phyloP scores from a whole-genome alignment of 768 basidiomycete species.

The Lyophyllum atratum region DNA sequence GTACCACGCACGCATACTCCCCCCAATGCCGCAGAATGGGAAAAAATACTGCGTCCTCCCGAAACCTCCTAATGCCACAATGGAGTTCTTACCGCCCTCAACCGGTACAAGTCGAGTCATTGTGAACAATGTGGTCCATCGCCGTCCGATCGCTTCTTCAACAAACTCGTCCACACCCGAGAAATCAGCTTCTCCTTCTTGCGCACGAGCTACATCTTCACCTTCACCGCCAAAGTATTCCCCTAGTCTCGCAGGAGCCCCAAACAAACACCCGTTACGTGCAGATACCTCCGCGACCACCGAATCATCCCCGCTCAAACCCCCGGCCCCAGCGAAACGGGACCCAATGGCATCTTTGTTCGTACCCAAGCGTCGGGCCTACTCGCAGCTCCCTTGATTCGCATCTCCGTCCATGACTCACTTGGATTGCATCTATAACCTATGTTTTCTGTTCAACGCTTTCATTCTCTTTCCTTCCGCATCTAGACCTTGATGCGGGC shows the following conservation, averaged over 20 bases:
- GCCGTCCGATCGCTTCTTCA: conserved; percentile 29
- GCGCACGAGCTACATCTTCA: conserved; percentile 7
- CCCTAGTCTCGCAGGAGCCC: conserved; percentile 5
- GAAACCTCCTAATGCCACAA: conserved; percentile 31
- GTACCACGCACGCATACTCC: conserved; percentile 52
- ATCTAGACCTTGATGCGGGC: background rate
- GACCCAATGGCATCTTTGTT: conserved; percentile 66
- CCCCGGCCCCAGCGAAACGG: conserved; percentile 49
- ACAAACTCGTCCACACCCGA: conserved; percentile 10
- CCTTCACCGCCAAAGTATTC: conserved; percentile 14
- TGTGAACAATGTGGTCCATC: conserved; percentile 50
- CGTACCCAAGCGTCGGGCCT: conserved; percentile 74
- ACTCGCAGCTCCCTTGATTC: conserved; percentile 53
- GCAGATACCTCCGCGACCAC: conserved; percentile 15
- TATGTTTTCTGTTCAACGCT: background rate
- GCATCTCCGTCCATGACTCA: background rate
- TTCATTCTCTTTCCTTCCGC: background rate
- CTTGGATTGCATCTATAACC: conserved; percentile 4
- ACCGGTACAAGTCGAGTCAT: conserved; percentile 44
- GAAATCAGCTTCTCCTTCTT: background rate
- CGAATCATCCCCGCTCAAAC: conserved; percentile 35
- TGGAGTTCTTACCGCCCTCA: conserved; percentile 36
- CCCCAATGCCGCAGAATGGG: conserved; percentile 48
- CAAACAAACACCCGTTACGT: conserved; percentile 11
- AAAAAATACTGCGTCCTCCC: conserved; percentile 47